A percentile compares a stretch with the other conserved stretches of the same genome.
Conservation (phyloP, 169 alveolate species). For the Cryptosporidium ryanae region DNA sequence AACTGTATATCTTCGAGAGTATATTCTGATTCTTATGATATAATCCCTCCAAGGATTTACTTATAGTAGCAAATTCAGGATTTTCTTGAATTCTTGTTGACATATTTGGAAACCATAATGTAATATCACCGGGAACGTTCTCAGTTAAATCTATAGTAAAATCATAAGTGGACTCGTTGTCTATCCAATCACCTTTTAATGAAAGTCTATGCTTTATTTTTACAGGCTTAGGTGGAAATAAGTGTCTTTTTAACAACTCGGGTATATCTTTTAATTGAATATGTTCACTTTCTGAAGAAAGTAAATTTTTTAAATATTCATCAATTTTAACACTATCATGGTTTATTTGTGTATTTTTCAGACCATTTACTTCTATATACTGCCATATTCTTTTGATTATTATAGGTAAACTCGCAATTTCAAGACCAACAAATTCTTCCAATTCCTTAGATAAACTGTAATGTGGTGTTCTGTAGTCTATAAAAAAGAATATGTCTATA, state of each 20-base stretch:
- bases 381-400: slow-evolving; percentile 76
- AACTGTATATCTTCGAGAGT: slow-evolving; percentile 34
- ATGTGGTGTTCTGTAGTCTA: slow-evolving; percentile 75
- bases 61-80: slow-evolving; percentile 45
- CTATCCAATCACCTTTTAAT: slow-evolving; percentile 72
- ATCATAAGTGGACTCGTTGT: slow-evolving; percentile 69
- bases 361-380: slow-evolving; percentile 70
- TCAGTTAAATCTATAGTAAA: slow-evolving; percentile 68
- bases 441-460: slow-evolving; percentile 70
- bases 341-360: slow-evolving; percentile 70
- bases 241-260: slow-evolving; percentile 33
- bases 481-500: slow-evolving; percentile 66
- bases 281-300: slow-evolving; percentile 6
- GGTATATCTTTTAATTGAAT: slow-evolving; percentile 54
- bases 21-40: slow-evolving; percentile 65
- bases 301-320: slow-evolving; percentile 8
- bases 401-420: slow-evolving; percentile 69
- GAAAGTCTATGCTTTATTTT: slow-evolving; percentile 29
- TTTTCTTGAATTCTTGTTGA: slow-evolving; percentile 68
- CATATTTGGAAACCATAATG: slow-evolving; percentile 64
- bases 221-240: slow-evolving; percentile 65
- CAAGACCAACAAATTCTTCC: slow-evolving; percentile 72
- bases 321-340: slow-evolving; percentile 44
- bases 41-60: slow-evolving; percentile 53
- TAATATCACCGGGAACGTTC: slow-evolving; percentile 64